phyloP scores from a whole-genome alignment of 2,329 filamentous ascomycete genomes.

The Mariannaea sp. region DNA sequence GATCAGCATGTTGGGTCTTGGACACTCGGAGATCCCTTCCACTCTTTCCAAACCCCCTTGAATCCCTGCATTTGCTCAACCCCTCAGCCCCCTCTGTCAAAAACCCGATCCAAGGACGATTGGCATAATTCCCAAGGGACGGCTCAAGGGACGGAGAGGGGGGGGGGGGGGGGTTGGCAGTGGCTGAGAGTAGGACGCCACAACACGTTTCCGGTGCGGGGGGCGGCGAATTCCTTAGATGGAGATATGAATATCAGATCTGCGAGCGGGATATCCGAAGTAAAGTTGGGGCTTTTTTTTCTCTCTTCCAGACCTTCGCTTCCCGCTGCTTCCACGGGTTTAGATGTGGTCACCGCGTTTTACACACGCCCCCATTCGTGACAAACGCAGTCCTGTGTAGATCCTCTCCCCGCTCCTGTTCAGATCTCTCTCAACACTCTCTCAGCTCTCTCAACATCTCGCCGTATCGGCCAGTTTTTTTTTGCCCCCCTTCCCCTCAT shows the following conservation, averaged over 20 bases:
- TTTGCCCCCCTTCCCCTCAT: neutral
- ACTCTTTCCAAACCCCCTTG: no score
- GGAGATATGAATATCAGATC: neutral
- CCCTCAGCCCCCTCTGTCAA: no score
- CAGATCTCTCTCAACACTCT: no score
- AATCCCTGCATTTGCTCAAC: no score
- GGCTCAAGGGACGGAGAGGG: no score
- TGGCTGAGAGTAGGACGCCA: slow-evolving; percentile 8
- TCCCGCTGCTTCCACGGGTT: neutral
- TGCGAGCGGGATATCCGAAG: neutral
- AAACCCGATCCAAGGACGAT: no score
- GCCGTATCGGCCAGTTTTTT: neutral
- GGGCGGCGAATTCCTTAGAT: slow-evolving; percentile 15
- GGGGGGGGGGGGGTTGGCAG: no score
- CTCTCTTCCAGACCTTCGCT: no score
- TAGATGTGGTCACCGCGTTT: neutral
- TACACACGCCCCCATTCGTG: neutral
- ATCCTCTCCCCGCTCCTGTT: neutral
- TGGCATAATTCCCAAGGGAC: no score
- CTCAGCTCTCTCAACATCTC: slow-evolving; percentile 5
- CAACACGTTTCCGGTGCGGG: neutral
- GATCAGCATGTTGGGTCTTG: no score
- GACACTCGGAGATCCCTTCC: no score
- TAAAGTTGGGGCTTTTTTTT: no score
- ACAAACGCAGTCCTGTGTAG: neutral